phyloP scores from a whole-genome alignment of 2,329 filamentous ascomycete genomes.

The Cercospora sesami region DNA sequence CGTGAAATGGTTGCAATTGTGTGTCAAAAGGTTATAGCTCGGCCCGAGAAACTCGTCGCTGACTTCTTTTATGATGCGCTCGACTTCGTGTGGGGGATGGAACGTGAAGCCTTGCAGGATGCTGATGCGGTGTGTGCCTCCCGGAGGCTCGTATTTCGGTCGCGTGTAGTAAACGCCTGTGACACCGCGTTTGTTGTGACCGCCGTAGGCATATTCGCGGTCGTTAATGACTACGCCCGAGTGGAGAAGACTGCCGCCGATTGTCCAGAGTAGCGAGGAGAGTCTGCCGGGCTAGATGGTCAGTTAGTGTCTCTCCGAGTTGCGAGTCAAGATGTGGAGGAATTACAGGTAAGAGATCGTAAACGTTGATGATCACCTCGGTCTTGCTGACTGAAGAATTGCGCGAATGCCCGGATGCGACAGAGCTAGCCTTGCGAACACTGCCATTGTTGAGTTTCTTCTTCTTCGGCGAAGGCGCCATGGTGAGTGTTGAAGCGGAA shows the following conservation, averaged over 20 bases:
- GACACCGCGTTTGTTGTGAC: constrained; percentile 67
- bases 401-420: constrained; percentile 12
- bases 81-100: constrained; percentile 67
- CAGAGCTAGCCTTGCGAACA: constrained; percentile 1
- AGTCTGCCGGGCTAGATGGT: constrained; percentile 65
- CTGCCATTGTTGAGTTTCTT: background rate
- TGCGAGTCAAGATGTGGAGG: background rate
- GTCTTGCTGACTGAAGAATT: constrained; percentile 33
- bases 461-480: constrained; percentile 5
- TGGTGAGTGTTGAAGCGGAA: background rate
- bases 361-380: constrained; percentile 41
- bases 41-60: constrained; percentile 73
- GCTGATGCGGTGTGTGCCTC: constrained; percentile 72
- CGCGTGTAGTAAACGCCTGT: constrained; percentile 81
- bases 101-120: constrained; percentile 80
- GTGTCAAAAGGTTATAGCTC: constrained; percentile 76
- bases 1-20: constrained; percentile 90
- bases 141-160: constrained; percentile 70
- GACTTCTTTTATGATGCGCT: constrained; percentile 65
- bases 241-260: constrained; percentile 76
- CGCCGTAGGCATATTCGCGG: constrained; percentile 81
- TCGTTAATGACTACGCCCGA: constrained; percentile 79
- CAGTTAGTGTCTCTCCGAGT: constrained; percentile 17
- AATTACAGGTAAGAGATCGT: constrained; percentile 42
- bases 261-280: constrained; percentile 73